A percentile compares a stretch with the other conserved stretches of the same genome.
These are phyloP conservation scores for Aspergillus diversus DNA, from an alignment of 495 filamentous ascomycete genomes.

Conservation along the genomic window DNA sequence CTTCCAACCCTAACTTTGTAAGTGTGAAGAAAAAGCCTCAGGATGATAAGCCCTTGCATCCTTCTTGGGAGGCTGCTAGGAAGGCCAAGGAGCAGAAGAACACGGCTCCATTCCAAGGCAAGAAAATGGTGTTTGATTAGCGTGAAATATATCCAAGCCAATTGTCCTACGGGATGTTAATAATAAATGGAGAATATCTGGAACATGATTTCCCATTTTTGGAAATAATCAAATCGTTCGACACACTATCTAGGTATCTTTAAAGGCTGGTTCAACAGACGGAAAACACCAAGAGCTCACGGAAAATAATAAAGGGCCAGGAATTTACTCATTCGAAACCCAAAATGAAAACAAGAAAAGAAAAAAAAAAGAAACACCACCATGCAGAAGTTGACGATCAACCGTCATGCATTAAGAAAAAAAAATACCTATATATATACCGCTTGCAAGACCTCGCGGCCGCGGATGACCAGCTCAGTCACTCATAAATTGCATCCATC, in stretches of 20 bases:
- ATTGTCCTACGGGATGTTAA: not conserved
- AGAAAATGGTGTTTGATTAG: conserved; percentile 90
- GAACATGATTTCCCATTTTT: not conserved
- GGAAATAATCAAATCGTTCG: not conserved
- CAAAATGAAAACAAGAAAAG: not conserved
- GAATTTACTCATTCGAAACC: not conserved
- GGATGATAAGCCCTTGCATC: conserved; percentile 76
- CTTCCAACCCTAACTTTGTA: conserved; percentile 8
- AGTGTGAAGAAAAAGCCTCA: conserved; percentile 34
- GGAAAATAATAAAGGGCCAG: not conserved
- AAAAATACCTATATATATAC: conserved; percentile 1
- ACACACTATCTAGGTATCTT: conserved; percentile 23
- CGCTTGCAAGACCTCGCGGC: not conserved
- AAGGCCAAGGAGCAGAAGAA: conserved; percentile 73
- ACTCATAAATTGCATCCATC: conserved; percentile 48
- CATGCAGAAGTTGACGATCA: conserved; percentile 8
- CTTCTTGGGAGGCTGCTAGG: conserved; percentile 89
- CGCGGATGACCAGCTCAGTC: conserved; percentile 21
- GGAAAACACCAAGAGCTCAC: not conserved
- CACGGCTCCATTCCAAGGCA: conserved; percentile 73
- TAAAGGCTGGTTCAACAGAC: not conserved
- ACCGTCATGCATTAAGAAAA: not conserved
- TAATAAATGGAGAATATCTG: conserved; percentile 2
- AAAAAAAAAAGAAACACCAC: conserved; percentile 13
- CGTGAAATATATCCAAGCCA: conserved; percentile 1